phyloP scores from a whole-genome alignment of 805 yeast species.

The Torulaspora franciscae region DNA sequence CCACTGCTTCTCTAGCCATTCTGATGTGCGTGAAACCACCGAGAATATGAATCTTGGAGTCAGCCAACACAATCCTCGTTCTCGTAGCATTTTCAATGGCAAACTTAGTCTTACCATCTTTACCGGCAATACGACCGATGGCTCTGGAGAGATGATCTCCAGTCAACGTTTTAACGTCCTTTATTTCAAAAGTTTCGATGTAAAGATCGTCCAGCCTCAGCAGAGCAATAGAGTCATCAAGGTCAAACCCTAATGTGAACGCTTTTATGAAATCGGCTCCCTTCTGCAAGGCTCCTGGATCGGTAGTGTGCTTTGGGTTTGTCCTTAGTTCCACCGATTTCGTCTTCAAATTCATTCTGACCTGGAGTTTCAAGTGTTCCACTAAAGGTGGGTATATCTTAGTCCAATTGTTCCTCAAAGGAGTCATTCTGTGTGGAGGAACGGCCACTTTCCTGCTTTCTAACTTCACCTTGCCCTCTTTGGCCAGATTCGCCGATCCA shows the following conservation, averaged over 20 bases:
- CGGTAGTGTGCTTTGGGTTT: conserved; percentile 70
- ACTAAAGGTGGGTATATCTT: conserved; percentile 94
- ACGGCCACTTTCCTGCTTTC: conserved; percentile 88
- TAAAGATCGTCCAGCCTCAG: conserved; percentile 91
- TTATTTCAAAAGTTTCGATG: conserved; percentile 94
- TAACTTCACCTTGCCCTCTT: conserved; percentile 59
- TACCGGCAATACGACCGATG: conserved; percentile 99
- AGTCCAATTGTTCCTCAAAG: conserved; percentile 84
- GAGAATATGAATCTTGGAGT: conserved; percentile 89
- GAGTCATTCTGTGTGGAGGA: conserved; percentile 97
- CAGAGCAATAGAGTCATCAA: conserved; percentile 94
- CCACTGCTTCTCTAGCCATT: conserved; percentile 98
- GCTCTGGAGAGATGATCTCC: conserved; percentile 99
- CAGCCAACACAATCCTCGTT: conserved; percentile 96
- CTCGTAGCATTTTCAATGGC: conserved; percentile 98
- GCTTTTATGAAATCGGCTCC: conserved; percentile 97
- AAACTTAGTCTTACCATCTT: conserved; percentile 97
- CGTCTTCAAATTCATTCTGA: conserved; percentile 88
- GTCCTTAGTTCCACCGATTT: conserved; percentile 86
- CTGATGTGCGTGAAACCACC: conserved; percentile 97
- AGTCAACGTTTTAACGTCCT: conserved; percentile 89
- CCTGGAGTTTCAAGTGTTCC: conserved; percentile 90
- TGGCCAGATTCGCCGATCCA: conserved; percentile 59
- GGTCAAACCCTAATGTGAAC: conserved; percentile 91
- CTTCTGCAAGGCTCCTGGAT: conserved; percentile 91